Base-by-base conservation (phyloP, 306 rosid genomes). In the Prunus padus region DNA sequence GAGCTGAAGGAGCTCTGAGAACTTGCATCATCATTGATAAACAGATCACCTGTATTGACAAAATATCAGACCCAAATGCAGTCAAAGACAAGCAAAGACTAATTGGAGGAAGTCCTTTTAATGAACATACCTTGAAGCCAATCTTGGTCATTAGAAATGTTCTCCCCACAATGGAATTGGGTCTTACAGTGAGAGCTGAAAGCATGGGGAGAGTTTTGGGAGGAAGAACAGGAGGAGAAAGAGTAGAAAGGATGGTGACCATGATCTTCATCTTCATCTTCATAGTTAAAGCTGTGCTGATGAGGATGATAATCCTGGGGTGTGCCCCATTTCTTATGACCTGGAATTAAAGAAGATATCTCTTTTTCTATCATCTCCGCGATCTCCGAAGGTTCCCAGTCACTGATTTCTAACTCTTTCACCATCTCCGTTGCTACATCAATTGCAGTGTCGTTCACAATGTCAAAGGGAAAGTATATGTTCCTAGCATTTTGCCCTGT, bases 351-450 rank as follows among this genome's bases (percentile, higher is more conserved):
- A 81, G 84, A 63, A 63, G 75, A 75, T 76, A 90, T 84, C 84
- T 91, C 96, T 20, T 90, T 80, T 76, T 91, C 93, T 79, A 94
- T 94, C 95, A 86, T 91, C 77, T 71, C 77, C 52, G 97, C 93
- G 14, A 94, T 91, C 77, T 91, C 95, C 15, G 49, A 14, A 22
- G 97, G 95, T 67, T 86, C 89, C 89, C 90, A 87, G 71, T 92
- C 93, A 19, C 74, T 83, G 11, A 94, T 90, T 72, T 90, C 96
- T 80, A 91, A 84, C 67, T 94, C 98, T 77, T 86, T 82, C 13
- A 94, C 97, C 98, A 94, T 94, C 87, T 94, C 97, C 12, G 74
- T 75, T 0, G 97, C 96, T 44, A 94, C 98, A 47, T 84, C 90
- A 52, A 86, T 82, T 0, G 98, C 82, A 5, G 93, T 94, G 84